These are phyloP conservation scores for Nephelium lappaceum DNA, from an alignment of 345 rosid species.

Conservation along the genomic window DNA sequence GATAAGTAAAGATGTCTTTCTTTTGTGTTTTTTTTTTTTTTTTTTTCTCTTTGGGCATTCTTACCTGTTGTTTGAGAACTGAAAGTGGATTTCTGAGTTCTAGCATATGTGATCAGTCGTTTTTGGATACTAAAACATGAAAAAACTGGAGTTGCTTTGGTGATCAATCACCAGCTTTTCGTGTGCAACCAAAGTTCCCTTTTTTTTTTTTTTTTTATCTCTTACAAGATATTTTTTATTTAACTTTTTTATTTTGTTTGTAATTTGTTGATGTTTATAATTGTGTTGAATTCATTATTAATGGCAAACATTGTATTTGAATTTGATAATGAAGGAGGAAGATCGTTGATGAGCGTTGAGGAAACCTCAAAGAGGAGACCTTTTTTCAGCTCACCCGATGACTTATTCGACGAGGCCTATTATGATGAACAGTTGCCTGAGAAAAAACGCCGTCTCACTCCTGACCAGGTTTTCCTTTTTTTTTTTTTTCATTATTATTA, in stretches of 20 bases:
- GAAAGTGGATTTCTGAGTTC: background rate
- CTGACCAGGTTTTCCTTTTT: conserved; percentile 60
- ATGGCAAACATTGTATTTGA: background rate
- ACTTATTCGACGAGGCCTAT: conserved; percentile 69
- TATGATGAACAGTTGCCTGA: conserved; percentile 81
- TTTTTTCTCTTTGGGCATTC: background rate
- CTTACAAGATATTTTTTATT: no score
- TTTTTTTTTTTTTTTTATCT: no score
- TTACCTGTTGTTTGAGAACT: background rate
- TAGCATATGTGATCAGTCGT: background rate
- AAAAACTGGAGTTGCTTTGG: background rate
- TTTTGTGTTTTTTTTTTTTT: background rate
- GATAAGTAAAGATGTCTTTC: background rate
- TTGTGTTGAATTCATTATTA: no score
- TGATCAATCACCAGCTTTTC: background rate
- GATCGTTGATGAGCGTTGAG: conserved; percentile 61
- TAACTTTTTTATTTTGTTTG: no score
- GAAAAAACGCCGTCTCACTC: conserved; percentile 84
- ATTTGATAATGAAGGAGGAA: conserved; percentile 42
- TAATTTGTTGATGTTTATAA: background rate
- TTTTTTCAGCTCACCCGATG: conserved; percentile 71
- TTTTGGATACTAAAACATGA: background rate
- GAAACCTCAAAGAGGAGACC: conserved; percentile 69
- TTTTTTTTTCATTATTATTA: no score
- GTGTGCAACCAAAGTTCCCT: no score